A percentile compares a stretch with the other conserved stretches of the same genome.
phyloP scores from a whole-genome alignment of 164 flowering plant genomes.

The Stephania cephalantha region DNA sequence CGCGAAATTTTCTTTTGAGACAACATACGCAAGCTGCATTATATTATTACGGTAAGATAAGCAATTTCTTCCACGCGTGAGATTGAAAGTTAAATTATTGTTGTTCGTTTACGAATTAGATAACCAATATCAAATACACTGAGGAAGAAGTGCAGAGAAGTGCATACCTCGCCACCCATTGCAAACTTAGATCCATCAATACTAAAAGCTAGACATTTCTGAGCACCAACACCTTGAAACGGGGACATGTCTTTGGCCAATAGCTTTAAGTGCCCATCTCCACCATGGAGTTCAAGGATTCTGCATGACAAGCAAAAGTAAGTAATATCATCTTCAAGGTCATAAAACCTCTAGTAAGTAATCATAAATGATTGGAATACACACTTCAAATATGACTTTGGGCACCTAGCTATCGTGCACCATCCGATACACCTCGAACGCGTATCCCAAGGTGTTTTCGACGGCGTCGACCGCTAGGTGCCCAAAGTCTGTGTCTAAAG shows the following conservation, averaged over 20 bases:
- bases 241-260: conserved; percentile 43
- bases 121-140: background rate
- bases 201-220: conserved; percentile 79
- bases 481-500: too few species aligned
- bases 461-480: too few species aligned
- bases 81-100: background rate
- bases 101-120: background rate
- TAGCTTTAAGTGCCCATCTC: conserved; percentile 41
- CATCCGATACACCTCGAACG: too few species aligned
- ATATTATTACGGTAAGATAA: background rate
- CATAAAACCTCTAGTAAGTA: too few species aligned
- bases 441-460: too few species aligned
- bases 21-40: background rate
- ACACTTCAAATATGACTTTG: too few species aligned
- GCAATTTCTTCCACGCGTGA: background rate
- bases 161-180: conserved; percentile 69
- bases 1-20: background rate
- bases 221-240: conserved; percentile 67
- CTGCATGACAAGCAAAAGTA: conserved; percentile 31
- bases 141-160: background rate
- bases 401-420: too few species aligned
- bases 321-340: too few species aligned
- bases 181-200: conserved; percentile 88
- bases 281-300: conserved; percentile 51
- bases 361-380: too few species aligned